Base-by-base conservation (phyloP, 2,329 filamentous ascomycete species). In the Fusarium nygamai region DNA sequence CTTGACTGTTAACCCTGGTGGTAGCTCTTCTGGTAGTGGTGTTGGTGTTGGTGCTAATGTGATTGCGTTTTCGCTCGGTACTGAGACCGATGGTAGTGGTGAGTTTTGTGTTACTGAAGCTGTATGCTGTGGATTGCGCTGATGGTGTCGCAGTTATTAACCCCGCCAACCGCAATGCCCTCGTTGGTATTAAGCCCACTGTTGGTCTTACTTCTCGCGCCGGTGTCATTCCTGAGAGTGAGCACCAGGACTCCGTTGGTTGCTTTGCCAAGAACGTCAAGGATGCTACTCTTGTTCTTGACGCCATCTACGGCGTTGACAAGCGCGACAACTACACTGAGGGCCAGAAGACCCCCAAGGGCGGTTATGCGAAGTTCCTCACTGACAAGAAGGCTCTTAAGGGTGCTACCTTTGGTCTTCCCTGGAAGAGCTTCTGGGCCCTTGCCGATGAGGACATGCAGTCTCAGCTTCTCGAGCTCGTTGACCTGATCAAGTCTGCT, bases 171-270 rank as follows among this genome's bases (percentile, higher is more conserved):
- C 85, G 91, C 9, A 93, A 93, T 78, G 88, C 86, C 5, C 79
- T 95, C 5, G 92, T 94, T 4, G 93, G 93, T 7, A 88, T 95
- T 80, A 95, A 94, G 82, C 92, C 93, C 4, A 94, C 92, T 3
- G 91, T 94, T 11, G 93, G 93, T 0, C 81, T 94, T 58, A 94
- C 92, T 1, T 93, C 92, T 14, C 85, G 92, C 22, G 85, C 83
- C 27, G 89, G 87, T 24, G 87, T 92, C 34, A 87, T 95, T 39
- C 93, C 93, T 1, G 91, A 92, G 77, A 89, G 87, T 17, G 83
- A 88, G 64, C 89, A 93, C 76, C 91, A 93, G 76, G 93, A 95
- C 76, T 91, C 89, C 0, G 88, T 94, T 0, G 93, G 93, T 5
- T 84, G 87, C 2, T 90, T 95, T 77, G 92, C 88, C 0, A 88